phyloP scores from a whole-genome alignment of 257 asterid genomes.

The Jacaranda copaia region DNA sequence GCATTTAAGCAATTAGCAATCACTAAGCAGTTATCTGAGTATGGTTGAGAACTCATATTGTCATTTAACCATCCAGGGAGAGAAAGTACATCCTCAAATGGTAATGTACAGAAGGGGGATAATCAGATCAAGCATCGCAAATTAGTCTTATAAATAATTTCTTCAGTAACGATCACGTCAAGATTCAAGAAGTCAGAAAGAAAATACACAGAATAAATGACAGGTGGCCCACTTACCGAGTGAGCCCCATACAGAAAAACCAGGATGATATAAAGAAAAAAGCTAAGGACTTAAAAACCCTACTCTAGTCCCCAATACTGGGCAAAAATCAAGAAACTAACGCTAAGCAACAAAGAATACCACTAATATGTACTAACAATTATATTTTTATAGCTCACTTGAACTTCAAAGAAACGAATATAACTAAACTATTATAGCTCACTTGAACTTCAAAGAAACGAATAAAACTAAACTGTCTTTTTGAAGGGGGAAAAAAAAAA shows the following conservation, averaged over 20 bases:
- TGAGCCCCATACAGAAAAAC: background rate
- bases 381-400: background rate
- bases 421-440: no score
- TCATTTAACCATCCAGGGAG: no score
- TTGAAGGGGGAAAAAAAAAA: background rate
- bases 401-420: background rate
- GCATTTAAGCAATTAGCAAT: conserved; percentile 2
- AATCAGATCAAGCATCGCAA: conserved; percentile 16
- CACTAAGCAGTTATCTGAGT: background rate
- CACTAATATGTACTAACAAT: background rate
- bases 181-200: conserved; percentile 7
- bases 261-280: conserved; percentile 4
- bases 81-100: conserved; percentile 7
- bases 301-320: background rate
- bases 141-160: background rate
- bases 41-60: no score
- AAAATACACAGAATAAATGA: conserved; percentile 3
- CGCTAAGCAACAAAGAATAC: no score
- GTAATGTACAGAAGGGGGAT: conserved; percentile 1
- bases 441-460: background rate
- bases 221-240: no score
- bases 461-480: background rate
- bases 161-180: conserved; percentile 22
- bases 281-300: background rate
- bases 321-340: conserved; percentile 6